Base-by-base conservation (phyloP, 805 yeast species). In the Wickerhamomyces pijperi region DNA sequence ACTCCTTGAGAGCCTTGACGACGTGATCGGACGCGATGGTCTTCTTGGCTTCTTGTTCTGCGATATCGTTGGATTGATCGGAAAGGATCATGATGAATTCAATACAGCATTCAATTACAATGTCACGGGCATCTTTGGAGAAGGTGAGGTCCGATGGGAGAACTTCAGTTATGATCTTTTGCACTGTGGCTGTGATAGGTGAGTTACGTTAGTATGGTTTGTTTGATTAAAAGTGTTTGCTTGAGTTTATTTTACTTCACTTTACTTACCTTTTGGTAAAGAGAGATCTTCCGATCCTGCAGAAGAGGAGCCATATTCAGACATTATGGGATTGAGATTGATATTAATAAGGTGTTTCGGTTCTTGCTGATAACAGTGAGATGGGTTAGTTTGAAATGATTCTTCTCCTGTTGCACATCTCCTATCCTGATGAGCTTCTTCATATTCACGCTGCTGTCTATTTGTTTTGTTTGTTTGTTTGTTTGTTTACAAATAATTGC, bases 1-100 rank as follows among this genome's bases (percentile, higher is more conserved):
- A 67, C 51, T 83, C 95, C 44, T 75, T 78, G 35, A 92, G 64
- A 1, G 97, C 97, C 53, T 80, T 82, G 46, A 90, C 72, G 31
- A 92, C 97, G 56, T 92, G 98, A 57, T 92, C 98, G 2, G 95
- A 82, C 1, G 96, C 94, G 34, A 92, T 92, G 2, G 98, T 92
- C 61, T 92, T 92, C 60, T 92, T 92, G 39, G 94, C 78, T 56
- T 92, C 98, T 51, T 82, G 82, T 51, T 92, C 97, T 1, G 97
- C 97, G 47, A 92, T 87, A 45, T 92, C 97, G 52, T 90, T 88
- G 40, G 90, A 81, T 61, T 87, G 95, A 3, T 95, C 85, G 11
- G 96, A 82, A 34, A 90, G 65, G 42, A 90, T 85, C 94, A 92
- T 90, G 43, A 92, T 81, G 58, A 92, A 90, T 61, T 87, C 96